Conservation (phyloP, 352 stramenopile genomes). For the Pythium folliculosum region DNA sequence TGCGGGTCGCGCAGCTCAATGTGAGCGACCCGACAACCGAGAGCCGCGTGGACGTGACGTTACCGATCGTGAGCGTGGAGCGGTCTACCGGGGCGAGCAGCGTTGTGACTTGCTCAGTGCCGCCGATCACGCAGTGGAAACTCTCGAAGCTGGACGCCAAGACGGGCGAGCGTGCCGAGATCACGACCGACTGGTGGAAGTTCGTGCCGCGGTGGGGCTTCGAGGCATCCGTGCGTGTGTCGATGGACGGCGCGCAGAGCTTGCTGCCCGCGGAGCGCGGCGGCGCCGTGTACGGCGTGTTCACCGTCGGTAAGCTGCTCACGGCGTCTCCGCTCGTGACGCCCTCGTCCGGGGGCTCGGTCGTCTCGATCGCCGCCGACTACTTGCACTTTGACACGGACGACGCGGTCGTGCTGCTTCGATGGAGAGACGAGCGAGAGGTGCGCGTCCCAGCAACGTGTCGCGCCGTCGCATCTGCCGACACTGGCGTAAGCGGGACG, state of each 20-base stretch:
- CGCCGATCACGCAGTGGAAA: conserved; percentile 44
- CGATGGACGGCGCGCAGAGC: conserved; percentile 44
- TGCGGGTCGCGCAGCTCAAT: conserved; percentile 17
- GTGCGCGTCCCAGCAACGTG: conserved; percentile 38
- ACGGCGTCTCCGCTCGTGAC: conserved; percentile 42
- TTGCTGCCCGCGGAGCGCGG: conserved; percentile 3
- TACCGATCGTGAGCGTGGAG: conserved; percentile 34
- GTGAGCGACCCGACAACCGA: conserved; percentile 14
- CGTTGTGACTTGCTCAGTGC: conserved; percentile 39
- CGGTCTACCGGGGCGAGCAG: not conserved
- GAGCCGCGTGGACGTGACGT: conserved; percentile 21
- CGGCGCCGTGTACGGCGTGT: conserved; percentile 32
- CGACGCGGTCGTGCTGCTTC: conserved; percentile 47
- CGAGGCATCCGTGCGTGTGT: conserved; percentile 34
- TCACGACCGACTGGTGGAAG: conserved; percentile 31
- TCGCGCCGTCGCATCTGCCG: not conserved
- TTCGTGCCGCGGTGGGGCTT: conserved; percentile 29
- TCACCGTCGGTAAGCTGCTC: conserved; percentile 34
- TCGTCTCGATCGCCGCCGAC: conserved; percentile 46
- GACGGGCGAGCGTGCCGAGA: conserved; percentile 13
- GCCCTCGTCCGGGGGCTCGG: conserved; percentile 44
- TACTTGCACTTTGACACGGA: conserved; percentile 67
- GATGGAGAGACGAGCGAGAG: conserved; percentile 40
- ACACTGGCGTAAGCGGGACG: not conserved
- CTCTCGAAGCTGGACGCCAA: conserved; percentile 15